Evolutionary conservation across 2,329 filamentous ascomycete species (phyloP).

Genomic region (Neopestalotiopsis sp.): DNA sequence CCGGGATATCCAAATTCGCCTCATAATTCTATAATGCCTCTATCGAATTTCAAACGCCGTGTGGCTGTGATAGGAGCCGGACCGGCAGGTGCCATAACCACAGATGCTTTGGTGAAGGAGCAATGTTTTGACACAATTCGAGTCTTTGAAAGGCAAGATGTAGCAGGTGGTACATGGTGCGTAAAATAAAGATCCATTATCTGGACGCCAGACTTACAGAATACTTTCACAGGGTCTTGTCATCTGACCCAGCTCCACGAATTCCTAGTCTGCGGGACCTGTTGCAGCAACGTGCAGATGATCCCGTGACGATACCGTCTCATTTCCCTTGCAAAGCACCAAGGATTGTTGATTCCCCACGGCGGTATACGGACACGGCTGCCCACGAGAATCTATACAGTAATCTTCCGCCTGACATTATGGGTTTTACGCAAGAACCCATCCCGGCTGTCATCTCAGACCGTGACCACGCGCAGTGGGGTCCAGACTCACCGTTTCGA

Average conservation of each 20-base stretch:
- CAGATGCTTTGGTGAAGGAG: conserved; percentile 65
- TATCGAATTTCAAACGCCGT: conserved; percentile 24
- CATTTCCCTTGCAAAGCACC: background rate
- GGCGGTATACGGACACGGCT: conserved; percentile 15
- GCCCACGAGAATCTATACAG: conserved; percentile 18
- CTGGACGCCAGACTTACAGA: background rate
- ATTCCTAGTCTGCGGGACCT: conserved; percentile 19
- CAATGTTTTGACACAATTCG: conserved; percentile 62
- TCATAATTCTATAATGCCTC: background rate
- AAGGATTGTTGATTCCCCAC: background rate
- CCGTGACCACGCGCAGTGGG: conserved; percentile 54
- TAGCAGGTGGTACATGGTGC: conserved; percentile 65
- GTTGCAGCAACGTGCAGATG: conserved; percentile 14
- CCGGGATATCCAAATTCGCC: background rate
- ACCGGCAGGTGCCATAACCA: conserved; percentile 63
- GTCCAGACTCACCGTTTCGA: conserved; percentile 65
- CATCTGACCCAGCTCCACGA: background rate
- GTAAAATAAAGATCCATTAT: background rate
- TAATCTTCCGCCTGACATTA: conserved; percentile 35
- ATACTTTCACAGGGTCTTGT: background rate
- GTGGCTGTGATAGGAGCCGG: conserved; percentile 69
- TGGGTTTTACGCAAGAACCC: conserved; percentile 64
- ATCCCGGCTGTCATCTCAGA: conserved; percentile 51
- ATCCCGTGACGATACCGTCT: conserved; percentile 9
- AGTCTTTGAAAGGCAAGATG: conserved; percentile 66